Evolutionary conservation across 176 grass and related monocot genomes (phyloP), one percentile per base, ranked within the genome.

Genomic region (Oryza glaberrima): DNA sequence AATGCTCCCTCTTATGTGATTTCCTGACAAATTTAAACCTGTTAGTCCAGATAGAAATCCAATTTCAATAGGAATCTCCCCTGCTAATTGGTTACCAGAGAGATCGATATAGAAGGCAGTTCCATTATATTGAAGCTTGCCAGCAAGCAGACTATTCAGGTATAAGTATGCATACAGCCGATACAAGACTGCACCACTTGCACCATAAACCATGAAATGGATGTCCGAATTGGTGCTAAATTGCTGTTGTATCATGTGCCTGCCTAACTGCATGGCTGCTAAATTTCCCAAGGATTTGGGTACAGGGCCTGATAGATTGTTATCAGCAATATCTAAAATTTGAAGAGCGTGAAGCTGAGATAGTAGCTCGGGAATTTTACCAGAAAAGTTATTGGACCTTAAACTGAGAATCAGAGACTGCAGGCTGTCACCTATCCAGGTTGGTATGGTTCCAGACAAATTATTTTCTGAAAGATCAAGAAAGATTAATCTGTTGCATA

Each of bases 31-130:
- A 46, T 82, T 87, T 13, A 86, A 44, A 0, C 0, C 0, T 0
- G 0, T 0, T 11, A 73, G 0, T 28, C 5, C 56, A 30, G 44
- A 54, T 52, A 80, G 6, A 9, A 6, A 54, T 80, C 77, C 69
- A 80, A 80, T 0, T 80, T 22, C 85, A 19, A 3, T 26, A 1
- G 78, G 72, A 75, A 87, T 82, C 4, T 82, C 85, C 45, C 78
- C 78, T 17, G 64, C 76, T 13, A 87, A 4, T 10, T 9, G 47
- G 22, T 87, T 87, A 35, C 0, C 17, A 11, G 78, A 87, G 0
- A 86, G 77, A 44, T 80, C 69, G 4, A 86, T 78, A 15, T 7
- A 22, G 35, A 52, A 70, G 15, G 3, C 0, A 17, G 8, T 11
- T 1, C 45, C 45, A 9, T 47, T 41, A 0, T 6, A 0, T 32